Base-by-base conservation (phyloP, 2,329 filamentous ascomycete species). In the Grosmannia serpens region DNA sequence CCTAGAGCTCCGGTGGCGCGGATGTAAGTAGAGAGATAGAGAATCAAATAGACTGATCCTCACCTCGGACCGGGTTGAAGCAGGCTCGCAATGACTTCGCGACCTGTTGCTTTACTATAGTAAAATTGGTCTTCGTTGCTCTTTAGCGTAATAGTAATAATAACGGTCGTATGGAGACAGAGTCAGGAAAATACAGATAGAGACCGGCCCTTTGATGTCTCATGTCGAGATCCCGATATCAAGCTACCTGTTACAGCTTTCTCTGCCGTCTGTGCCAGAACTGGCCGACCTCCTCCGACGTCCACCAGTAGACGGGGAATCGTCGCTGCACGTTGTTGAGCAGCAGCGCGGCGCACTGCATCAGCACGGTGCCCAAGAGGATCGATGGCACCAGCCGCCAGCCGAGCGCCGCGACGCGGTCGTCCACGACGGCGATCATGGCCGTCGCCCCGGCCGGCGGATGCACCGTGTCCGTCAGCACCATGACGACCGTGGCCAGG, bases 381-480 rank as follows among this genome's bases (percentile, higher is more conserved):
- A 89, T 76, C 7, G 88, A 71, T 0, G 84, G 81, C 7, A 90
- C 67, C 15, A 89, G 70, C 60, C 78, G 82, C 88, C 87, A 91
- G n/a, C 86, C 86, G 13, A 90, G 69, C 0, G 66, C 64, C 11
- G 77, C 73, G 1, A 83, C 72, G 1, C 74, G 71, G 2, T 77
- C 71, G 59, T 84, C 81, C 1, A 83, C 75, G 0, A 86, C 84
- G 0, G 86, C 85, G 29, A 91, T 71, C 1, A 91, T 71, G 0
- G 86, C 87, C 0, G 87, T 91, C 10, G 87, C 87, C 5, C 88
- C 87, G 0, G 86, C 87, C 0, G 87, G 88, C 0, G 87, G 87
- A 63, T 91, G 86, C 0, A 88, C 77, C 0, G 86, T 89, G 56
- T 85, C 85, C 1, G 86, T 90, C 26, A 89, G 65, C 0, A 77